Conservation (phyloP, 768 basidiomycete genomes). For the Inosperma sp. region DNA sequence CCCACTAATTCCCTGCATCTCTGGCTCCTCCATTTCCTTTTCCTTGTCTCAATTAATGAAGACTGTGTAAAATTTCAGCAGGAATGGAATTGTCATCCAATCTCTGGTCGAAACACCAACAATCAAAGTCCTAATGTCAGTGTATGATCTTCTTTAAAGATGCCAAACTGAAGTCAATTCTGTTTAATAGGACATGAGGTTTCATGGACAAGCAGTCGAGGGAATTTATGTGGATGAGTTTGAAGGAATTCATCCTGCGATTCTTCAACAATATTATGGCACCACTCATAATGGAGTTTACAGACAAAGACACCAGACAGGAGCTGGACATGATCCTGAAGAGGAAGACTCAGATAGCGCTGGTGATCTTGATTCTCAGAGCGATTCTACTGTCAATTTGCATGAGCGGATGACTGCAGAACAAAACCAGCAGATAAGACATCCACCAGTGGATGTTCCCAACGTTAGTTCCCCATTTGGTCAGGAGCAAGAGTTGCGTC, state of each 20-base stretch:
- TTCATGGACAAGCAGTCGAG: background rate
- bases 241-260: background rate
- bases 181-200: background rate
- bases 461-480: too few relatives aligned
- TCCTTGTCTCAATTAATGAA: slow-evolving; percentile 33
- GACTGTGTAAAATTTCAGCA: slow-evolving; percentile 32
- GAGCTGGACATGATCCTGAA: background rate
- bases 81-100: slow-evolving; percentile 39
- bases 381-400: too few relatives aligned
- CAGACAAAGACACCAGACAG: background rate
- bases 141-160: background rate
- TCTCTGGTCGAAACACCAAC: slow-evolving; percentile 23
- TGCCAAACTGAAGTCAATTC: background rate
- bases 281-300: background rate
- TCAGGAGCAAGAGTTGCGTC: too few relatives aligned
- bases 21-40: slow-evolving; percentile 42
- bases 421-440: too few relatives aligned
- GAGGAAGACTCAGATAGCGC: background rate
- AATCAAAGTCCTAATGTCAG: slow-evolving; percentile 7
- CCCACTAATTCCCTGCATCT: slow-evolving; percentile 28
- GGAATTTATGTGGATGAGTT: slow-evolving; percentile 4
- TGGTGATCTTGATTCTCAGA: background rate
- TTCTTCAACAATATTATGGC: background rate
- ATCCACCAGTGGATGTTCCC: too few relatives aligned
- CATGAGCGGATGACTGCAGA: too few relatives aligned